These are phyloP conservation scores for Hirsutella thompsonii DNA, from an alignment of 2,329 filamentous ascomycete genomes.

Conservation along the genomic window DNA sequence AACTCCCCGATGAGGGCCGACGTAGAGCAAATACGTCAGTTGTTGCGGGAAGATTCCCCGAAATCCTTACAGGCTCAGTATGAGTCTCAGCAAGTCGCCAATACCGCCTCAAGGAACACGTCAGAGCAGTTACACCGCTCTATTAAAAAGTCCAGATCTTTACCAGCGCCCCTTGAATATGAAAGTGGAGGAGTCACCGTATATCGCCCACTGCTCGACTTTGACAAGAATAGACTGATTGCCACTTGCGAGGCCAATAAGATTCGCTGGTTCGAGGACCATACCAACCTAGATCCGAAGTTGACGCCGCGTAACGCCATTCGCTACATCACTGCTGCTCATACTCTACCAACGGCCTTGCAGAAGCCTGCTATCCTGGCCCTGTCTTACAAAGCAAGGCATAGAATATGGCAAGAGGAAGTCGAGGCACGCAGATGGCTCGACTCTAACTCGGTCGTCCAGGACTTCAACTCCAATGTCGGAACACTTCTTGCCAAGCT, in stretches of 20 bases:
- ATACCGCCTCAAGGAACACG: too few relatives aligned
- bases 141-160: slow-evolving; percentile 2
- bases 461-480: slow-evolving; percentile 30
- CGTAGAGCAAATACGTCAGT: background rate
- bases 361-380: slow-evolving; percentile 49
- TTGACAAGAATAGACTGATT: slow-evolving; percentile 61
- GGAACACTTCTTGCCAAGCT: slow-evolving; percentile 35
- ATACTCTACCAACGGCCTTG: slow-evolving; percentile 56
- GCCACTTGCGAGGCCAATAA: slow-evolving; percentile 58
- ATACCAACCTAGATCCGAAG: slow-evolving; percentile 66
- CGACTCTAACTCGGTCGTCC: slow-evolving; percentile 28
- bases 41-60: background rate
- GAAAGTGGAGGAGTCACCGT: slow-evolving; percentile 56
- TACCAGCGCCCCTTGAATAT: slow-evolving; percentile 23
- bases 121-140: too few relatives aligned
- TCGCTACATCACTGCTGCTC: slow-evolving; percentile 46
- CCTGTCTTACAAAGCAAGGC: slow-evolving; percentile 40
- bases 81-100: too few relatives aligned
- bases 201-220: slow-evolving; percentile 56
- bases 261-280: slow-evolving; percentile 71
- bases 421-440: slow-evolving; percentile 43
- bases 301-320: slow-evolving; percentile 74
- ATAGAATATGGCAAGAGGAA: slow-evolving; percentile 29
- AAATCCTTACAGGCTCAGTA: too few relatives aligned
- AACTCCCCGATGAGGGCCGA: too few relatives aligned